phyloP scores from a whole-genome alignment of 2,329 filamentous ascomycete genomes.

The Pseudogymnoascus sp. region DNA sequence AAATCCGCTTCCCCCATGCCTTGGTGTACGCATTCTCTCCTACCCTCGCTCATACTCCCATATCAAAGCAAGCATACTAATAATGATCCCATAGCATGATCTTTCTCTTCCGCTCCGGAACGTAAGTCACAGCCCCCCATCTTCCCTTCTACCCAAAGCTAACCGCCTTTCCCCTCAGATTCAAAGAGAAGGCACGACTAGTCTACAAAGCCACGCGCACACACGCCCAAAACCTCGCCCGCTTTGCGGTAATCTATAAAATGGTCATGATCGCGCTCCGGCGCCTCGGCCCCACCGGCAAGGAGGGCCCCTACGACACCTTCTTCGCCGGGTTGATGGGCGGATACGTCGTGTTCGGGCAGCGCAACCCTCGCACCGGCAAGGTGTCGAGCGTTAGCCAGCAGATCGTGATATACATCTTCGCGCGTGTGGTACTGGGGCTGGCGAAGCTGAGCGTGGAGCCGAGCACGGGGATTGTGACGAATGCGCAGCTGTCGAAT shows the following conservation, averaged over 20 bases:
- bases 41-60: conserved; percentile 5
- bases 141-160: not conserved
- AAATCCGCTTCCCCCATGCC: conserved; percentile 96
- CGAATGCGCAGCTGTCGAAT: conserved; percentile 35
- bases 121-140: conserved; percentile 45
- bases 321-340: conserved; percentile 82
- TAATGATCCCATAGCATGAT: conserved; percentile 60
- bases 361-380: conserved; percentile 51
- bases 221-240: conserved; percentile 84
- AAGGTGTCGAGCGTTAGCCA: conserved; percentile 75
- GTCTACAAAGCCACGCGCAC: conserved; percentile 80
- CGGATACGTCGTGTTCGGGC: conserved; percentile 87
- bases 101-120: conserved; percentile 87
- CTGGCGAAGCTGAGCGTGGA: conserved; percentile 76
- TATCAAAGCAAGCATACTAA: conserved; percentile 1
- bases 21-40: conserved; percentile 53
- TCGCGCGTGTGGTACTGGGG: conserved; percentile 79
- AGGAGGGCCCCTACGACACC: conserved; percentile 66
- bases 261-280: conserved; percentile 66
- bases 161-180: conserved; percentile 27
- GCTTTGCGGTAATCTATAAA: conserved; percentile 90
- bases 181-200: conserved; percentile 68
- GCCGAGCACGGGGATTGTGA: conserved; percentile 42
- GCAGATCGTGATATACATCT: conserved; percentile 98
- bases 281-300: conserved; percentile 48